Percentiles rank a stretch among this genome's conserved stretches.
Evolutionary conservation across 2,329 filamentous ascomycete genomes (phyloP).

Genomic region (Annulohypoxylon truncatum): DNA sequence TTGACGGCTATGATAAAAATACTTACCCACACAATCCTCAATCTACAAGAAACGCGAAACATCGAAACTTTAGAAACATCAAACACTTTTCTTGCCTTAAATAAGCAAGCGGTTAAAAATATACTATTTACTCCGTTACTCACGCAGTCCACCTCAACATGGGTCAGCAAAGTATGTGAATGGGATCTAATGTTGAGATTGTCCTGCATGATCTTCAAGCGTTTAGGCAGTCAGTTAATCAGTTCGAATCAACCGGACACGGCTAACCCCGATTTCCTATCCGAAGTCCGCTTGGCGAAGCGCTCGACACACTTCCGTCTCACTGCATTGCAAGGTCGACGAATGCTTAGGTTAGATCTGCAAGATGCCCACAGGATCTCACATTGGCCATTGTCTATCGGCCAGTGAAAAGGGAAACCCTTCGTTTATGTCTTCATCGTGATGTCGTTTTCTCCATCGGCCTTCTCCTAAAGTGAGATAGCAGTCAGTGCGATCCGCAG

Average conservation of each 20-base stretch:
- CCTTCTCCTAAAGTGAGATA: neutral
- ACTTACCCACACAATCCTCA: conserved; percentile 13
- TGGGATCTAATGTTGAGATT: conserved; percentile 1
- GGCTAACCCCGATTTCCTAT: neutral
- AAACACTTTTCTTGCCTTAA: conserved; percentile 3
- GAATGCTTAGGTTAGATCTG: conserved; percentile 11
- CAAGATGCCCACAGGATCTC: conserved; percentile 6
- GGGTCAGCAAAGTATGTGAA: neutral
- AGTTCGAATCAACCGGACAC: conserved; percentile 13
- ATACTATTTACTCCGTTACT: neutral
- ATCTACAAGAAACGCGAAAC: conserved; percentile 31
- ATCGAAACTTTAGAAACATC: conserved; percentile 33
- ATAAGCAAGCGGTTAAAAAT: conserved; percentile 25
- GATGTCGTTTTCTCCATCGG: neutral
- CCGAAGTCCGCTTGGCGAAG: neutral
- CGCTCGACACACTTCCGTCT: conserved; percentile 16
- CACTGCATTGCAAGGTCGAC: conserved; percentile 4
- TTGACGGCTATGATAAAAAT: conserved; percentile 18
- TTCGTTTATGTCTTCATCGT: neutral
- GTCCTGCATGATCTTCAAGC: conserved; percentile 7
- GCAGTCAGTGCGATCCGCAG: neutral
- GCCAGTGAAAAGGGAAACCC: neutral
- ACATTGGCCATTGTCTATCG: neutral
- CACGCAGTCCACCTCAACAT: neutral
- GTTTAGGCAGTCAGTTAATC: neutral